Base-by-base conservation (phyloP, 306 rosid species). In the Inga laurina region DNA sequence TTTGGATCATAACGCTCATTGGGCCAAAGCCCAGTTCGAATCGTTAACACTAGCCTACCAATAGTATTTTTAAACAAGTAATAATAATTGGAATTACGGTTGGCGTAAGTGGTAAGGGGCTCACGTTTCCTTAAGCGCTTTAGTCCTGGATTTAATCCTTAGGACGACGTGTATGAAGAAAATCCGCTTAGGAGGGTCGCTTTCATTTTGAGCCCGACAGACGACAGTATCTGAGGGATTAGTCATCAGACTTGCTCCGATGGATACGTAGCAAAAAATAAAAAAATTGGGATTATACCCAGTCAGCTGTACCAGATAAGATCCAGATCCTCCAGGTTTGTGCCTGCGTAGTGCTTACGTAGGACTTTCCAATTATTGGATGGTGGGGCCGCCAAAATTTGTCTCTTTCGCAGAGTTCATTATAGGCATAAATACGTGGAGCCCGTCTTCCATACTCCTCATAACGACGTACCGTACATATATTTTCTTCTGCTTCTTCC, bases 191-290 rank as follows among this genome's bases (percentile, higher is more conserved):
- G 30, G 1, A 27, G 30, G 30, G 30, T 1, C 30, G 30, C 1
- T 27, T 1, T 1, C 1, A 0, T 27, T 1, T 27, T 27, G 1
- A 1, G 30, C 30, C 1, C 30, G 1, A 1, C 30, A 27, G 1
- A 0, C 30, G 1, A 1, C 30, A 27, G 1, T 27, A 27, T 1
- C 30, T 1, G 30, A 27, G 30, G 30, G 30, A 27, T 27, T 27
- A 27, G 30, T 27, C 1, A 27, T 27, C 1, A 27, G 30, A 27
- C 30, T 27, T 1, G 1, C 30, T 27, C 30, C 30, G 1, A 1
- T 27, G 30, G 30, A 27, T 27, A 27, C 30, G 1, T 27, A 27
- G 30, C 1, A 27, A 27, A 27, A 27, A 27, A 27, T 27, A 27
- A 27, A 27, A 27, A 27, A 27, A 15, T 52, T 2, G 49, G 59